phyloP scores from a whole-genome alignment of 768 basidiomycete genomes.

The Austroboletus festivus region DNA sequence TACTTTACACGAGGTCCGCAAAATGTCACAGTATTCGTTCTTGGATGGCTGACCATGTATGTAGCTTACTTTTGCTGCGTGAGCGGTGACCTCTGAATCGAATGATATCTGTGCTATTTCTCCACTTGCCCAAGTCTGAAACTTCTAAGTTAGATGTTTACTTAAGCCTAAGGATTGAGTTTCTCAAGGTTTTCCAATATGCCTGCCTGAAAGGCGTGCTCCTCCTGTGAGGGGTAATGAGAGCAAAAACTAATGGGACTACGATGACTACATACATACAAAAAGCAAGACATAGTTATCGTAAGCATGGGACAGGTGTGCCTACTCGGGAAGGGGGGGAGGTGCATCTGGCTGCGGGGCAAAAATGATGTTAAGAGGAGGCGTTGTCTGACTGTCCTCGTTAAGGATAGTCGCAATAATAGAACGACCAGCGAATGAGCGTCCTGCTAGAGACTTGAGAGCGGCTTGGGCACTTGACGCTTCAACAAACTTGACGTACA shows the following conservation, averaged over 20 bases:
- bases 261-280: conserved; percentile 26
- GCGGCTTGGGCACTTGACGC: conserved; percentile 63
- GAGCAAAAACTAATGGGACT: conserved; percentile 5
- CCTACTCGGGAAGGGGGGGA: conserved; percentile 65
- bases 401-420: conserved; percentile 82
- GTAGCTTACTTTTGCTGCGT: not conserved
- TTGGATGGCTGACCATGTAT: no score
- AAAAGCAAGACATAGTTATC: conserved; percentile 15
- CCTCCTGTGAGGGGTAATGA: no score
- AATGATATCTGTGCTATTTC: no score
- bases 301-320: no score
- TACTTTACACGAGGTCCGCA: no score
- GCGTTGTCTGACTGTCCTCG: conserved; percentile 83
- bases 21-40: not conserved
- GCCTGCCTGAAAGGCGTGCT: not conserved
- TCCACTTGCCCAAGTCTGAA: no score
- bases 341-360: conserved; percentile 81
- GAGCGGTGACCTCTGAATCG: not conserved
- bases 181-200: no score
- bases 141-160: no score
- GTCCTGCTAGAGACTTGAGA: conserved; percentile 84
- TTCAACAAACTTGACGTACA: conserved; percentile 85
- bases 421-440: conserved; percentile 81
- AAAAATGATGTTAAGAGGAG: conserved; percentile 78
- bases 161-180: no score